These are phyloP conservation scores for Penicillium crystallinum DNA, from an alignment of 495 filamentous ascomycete species.

Conservation along the genomic window DNA sequence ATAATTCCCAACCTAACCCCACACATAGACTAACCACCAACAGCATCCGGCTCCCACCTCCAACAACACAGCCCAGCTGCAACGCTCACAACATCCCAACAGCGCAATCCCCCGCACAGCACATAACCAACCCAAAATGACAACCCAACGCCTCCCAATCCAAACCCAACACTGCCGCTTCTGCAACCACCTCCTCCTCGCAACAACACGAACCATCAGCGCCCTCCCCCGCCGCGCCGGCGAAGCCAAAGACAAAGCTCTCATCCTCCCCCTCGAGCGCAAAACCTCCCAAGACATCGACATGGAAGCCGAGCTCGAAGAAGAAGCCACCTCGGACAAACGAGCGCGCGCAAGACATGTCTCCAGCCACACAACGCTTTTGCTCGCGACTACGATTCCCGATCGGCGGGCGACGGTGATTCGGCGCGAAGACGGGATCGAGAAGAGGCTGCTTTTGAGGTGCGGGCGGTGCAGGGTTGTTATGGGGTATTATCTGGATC, in stretches of 20 bases:
- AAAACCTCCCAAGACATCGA: neutral
- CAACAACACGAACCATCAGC: slow-evolving; percentile 53
- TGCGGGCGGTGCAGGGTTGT: slow-evolving; percentile 62
- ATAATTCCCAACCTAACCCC: neutral
- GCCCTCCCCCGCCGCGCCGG: slow-evolving; percentile 48
- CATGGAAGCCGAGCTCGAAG: slow-evolving; percentile 5
- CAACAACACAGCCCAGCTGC: neutral
- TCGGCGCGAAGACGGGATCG: slow-evolving; percentile 63
- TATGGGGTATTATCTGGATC: slow-evolving; percentile 55
- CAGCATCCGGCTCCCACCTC: neutral
- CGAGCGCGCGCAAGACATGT: neutral
- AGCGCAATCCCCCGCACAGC: neutral
- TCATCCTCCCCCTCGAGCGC: slow-evolving; percentile 27
- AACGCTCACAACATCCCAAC: neutral
- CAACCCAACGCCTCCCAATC: slow-evolving; percentile 30
- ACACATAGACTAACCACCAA: neutral
- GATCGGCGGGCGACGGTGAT: slow-evolving; percentile 52
- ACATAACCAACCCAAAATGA: slow-evolving; percentile 6
- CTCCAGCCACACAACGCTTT: slow-evolving; percentile 41
- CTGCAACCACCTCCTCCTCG: slow-evolving; percentile 66
- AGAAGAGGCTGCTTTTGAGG: slow-evolving; percentile 57
- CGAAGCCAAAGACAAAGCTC: slow-evolving; percentile 21
- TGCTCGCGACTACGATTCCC: slow-evolving; percentile 42
- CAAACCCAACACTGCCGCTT: slow-evolving; percentile 68
- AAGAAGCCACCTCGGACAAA: slow-evolving; percentile 1